Evolutionary conservation across 225 moss, liverwort and hornwort species (phyloP).

Genomic region (Bryoerythrophyllum caledonicum): DNA sequence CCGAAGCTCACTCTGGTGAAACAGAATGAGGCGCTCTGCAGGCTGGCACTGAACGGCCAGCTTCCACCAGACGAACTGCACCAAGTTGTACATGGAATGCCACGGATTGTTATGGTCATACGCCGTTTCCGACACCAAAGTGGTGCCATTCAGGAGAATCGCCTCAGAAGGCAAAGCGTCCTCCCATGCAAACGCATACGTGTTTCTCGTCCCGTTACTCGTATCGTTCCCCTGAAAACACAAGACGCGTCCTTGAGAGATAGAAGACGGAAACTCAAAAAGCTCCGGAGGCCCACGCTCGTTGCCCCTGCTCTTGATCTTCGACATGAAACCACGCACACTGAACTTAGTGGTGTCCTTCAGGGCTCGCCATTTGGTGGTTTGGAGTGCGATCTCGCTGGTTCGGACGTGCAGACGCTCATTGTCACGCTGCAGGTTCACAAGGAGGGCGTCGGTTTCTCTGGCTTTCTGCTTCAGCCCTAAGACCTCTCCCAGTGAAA

Average conservation of each 20-base stretch:
- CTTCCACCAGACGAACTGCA: slow-evolving; percentile 56
- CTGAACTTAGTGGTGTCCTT: slow-evolving; percentile 28
- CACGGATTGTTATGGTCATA: slow-evolving; percentile 50
- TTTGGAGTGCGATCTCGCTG: not conserved
- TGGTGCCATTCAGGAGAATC: slow-evolving; percentile 47
- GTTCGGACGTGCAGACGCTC: not conserved
- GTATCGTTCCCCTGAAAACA: slow-evolving; percentile 48
- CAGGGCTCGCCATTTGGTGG: slow-evolving; percentile 26
- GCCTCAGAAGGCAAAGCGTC: slow-evolving; percentile 29
- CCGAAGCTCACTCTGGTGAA: slow-evolving; percentile 44
- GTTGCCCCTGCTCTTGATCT: slow-evolving; percentile 28
- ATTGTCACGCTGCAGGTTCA: not conserved
- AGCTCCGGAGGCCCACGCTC: slow-evolving; percentile 46
- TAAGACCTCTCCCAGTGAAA: not conserved
- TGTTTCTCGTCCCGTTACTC: slow-evolving; percentile 38
- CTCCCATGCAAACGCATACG: slow-evolving; percentile 40
- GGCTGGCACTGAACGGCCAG: slow-evolving; percentile 18
- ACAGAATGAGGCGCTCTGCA: slow-evolving; percentile 39
- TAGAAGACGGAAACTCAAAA: slow-evolving; percentile 42
- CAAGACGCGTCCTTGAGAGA: slow-evolving; percentile 31
- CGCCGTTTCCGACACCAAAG: slow-evolving; percentile 45
- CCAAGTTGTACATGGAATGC: slow-evolving; percentile 58
- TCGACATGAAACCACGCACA: slow-evolving; percentile 36
- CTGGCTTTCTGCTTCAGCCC: not conserved
- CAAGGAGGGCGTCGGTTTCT: not conserved